Base-by-base conservation (phyloP, 768 basidiomycete genomes). In the Hygrocybe punicea region DNA sequence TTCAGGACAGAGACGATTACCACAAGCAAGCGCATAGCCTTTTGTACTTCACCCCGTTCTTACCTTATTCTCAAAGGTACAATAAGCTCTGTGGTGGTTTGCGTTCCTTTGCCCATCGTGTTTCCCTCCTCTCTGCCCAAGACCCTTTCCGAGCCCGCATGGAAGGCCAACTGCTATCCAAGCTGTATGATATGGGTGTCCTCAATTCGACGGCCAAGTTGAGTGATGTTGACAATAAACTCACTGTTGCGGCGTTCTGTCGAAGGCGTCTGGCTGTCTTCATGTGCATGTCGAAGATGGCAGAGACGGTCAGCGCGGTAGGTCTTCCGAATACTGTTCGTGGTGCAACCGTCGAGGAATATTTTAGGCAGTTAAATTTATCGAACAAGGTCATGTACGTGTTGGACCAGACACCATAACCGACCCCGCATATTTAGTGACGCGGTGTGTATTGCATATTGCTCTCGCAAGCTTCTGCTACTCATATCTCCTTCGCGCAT, bases 311-410 rank as follows among this genome's bases (percentile, higher is more conserved):
- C 64, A 91, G 89, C 67, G 89, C 93, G 51, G 94, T 96, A 66
- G 57, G 92, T 83, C 19, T 29, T 7, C 42, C 37, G 52, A 55
- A 54, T 53, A 58, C 36, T 24, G n/a, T 52, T 50, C 57, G 25
- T 42, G 49, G 47, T 39, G 11, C 35, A 46, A n/a, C 40, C 52
- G 52, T 19, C 58, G 35, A 58, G 46, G 47, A 35, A 45, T 33
- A 21, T 17, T 60, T n/a, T 66, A 97, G 94, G 97, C 96, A 8
- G 92, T 89, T 54, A 93, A 91, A 67, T 98, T 97, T 70, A 90
- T 99, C 63, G 97, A 99, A 71, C 97, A 98, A 71, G 97, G 97
- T 0, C 97, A 99, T 71, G 86, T 99, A 64, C 88, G 97, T 33
- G 93, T 98, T 21, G 97, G 97, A 19, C 93, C 96, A 33, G 91